phyloP scores from a whole-genome alignment of 768 basidiomycete species.

The Leccinum uliginosum region DNA sequence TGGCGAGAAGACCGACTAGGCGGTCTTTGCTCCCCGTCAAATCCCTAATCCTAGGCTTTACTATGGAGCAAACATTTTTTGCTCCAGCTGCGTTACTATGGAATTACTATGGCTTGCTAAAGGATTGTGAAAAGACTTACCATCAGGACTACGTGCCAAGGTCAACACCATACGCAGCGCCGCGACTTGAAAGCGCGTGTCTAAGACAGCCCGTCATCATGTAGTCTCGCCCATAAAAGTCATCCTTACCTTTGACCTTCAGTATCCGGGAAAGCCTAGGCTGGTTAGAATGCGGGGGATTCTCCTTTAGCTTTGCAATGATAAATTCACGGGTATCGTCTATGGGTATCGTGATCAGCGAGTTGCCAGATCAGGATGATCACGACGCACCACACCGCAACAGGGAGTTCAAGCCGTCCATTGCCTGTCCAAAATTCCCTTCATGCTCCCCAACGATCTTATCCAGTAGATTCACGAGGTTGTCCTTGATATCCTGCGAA shows the following conservation, averaged over 20 bases:
- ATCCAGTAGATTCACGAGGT: conserved; percentile 15
- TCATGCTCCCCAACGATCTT: not conserved
- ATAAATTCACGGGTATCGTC: conserved; percentile 10
- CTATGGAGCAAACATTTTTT: not conserved
- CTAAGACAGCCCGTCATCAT: conserved; percentile 1
- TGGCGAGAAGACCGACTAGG: conserved; percentile 17
- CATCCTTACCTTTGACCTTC: conserved; percentile 9
- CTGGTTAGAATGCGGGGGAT: not conserved
- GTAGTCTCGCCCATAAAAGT: too few relatives aligned
- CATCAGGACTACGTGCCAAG: conserved; percentile 12
- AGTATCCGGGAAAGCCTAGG: conserved; percentile 16
- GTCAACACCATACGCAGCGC: conserved; percentile 16
- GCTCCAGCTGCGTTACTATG: not conserved
- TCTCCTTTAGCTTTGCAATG: not conserved
- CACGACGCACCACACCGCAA: conserved; percentile 14
- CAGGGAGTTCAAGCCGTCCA: conserved; percentile 20
- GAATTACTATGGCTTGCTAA: too few relatives aligned
- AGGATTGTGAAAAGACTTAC: not conserved
- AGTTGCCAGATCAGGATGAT: not conserved
- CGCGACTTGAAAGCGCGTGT: conserved; percentile 8
- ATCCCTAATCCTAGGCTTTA: conserved; percentile 14
- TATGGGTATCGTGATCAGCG: not conserved
- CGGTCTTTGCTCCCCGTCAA: conserved; percentile 8
- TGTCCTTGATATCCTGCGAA: conserved; percentile 8
- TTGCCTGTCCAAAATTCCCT: conserved; percentile 16